Evolutionary conservation across 2,329 filamentous ascomycete genomes (phyloP).

Genomic region (Pyrenophora graminea): DNA sequence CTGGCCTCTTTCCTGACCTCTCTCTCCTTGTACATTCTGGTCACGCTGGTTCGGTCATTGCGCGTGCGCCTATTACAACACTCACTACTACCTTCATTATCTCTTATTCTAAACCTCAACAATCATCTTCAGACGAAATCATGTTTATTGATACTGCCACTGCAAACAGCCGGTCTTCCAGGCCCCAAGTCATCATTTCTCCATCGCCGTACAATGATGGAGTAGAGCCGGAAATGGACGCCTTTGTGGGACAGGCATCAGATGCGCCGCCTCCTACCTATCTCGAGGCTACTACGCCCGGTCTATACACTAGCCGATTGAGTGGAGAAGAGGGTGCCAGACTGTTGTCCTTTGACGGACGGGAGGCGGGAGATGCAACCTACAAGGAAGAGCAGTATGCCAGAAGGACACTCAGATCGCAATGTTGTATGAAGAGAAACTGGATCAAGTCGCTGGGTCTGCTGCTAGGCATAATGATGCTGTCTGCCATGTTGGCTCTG

Average conservation of each 20-base stretch:
- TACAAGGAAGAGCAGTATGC: slow-evolving; percentile 34
- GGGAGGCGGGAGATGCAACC: slow-evolving; percentile 18
- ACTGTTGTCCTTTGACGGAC: slow-evolving; percentile 28
- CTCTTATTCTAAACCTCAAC: neutral
- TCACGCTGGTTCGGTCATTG: slow-evolving; percentile 4
- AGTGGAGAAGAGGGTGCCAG: slow-evolving; percentile 39
- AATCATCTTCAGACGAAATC: neutral
- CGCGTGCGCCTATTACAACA: slow-evolving; percentile 4
- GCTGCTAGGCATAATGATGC: slow-evolving; percentile 25
- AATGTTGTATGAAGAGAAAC: slow-evolving; percentile 27
- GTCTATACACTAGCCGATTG: slow-evolving; percentile 31
- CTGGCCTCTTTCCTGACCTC: slow-evolving; percentile 15
- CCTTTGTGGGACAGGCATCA: slow-evolving; percentile 27
- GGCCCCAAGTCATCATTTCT: slow-evolving; percentile 25
- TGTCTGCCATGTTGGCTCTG: slow-evolving; percentile 31
- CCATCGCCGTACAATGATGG: slow-evolving; percentile 24
- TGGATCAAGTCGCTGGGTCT: slow-evolving; percentile 29
- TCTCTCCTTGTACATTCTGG: slow-evolving; percentile 3
- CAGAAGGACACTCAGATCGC: slow-evolving; percentile 18
- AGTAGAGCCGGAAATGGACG: slow-evolving; percentile 30
- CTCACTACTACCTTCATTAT: slow-evolving; percentile 1
- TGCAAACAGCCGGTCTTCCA: slow-evolving; percentile 31
- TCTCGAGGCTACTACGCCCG: slow-evolving; percentile 43
- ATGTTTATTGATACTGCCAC: slow-evolving; percentile 44
- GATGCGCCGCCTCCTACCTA: slow-evolving; percentile 32